Conservation (phyloP, 306 rosid species). For the Astragalus glycyphyllos region DNA sequence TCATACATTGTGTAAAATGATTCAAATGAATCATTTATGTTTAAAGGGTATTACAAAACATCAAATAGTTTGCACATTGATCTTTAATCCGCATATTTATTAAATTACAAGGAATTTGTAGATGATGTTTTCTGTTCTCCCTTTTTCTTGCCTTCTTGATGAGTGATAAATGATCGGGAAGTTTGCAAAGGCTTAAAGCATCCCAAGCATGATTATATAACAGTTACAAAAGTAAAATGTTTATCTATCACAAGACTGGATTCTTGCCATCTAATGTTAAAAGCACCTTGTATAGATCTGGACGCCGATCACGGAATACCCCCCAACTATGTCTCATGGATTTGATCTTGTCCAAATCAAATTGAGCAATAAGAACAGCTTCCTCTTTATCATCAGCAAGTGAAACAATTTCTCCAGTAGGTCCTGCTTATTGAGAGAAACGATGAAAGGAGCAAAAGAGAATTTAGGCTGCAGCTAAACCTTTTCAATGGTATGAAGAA, state of each 20-base stretch:
- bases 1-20: slow-evolving; percentile 10
- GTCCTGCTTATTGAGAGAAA: slow-evolving; percentile 60
- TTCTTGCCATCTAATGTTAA: slow-evolving; percentile 60
- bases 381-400: slow-evolving; percentile 83
- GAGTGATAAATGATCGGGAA: slow-evolving; percentile 33
- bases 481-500: neutral
- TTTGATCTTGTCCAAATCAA: slow-evolving; percentile 83
- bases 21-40: slow-evolving; percentile 26
- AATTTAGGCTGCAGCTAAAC: slow-evolving; percentile 38
- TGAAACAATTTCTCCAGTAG: slow-evolving; percentile 87
- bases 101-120: slow-evolving; percentile 19
- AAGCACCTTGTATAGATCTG: slow-evolving; percentile 85
- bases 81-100: slow-evolving; percentile 31
- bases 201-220: slow-evolving; percentile 38
- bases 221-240: slow-evolving; percentile 18
- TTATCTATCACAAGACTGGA: slow-evolving; percentile 27
- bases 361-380: slow-evolving; percentile 73
- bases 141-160: slow-evolving; percentile 32
- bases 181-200: slow-evolving; percentile 42
- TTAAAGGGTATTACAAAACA: slow-evolving; percentile 17
- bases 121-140: slow-evolving; percentile 16
- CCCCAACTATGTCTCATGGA: slow-evolving; percentile 87
- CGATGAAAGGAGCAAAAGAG: neutral
- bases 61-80: slow-evolving; percentile 26
- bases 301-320: slow-evolving; percentile 90